These are phyloP conservation scores for Cercospora sp. DNA, from an alignment of 2,329 filamentous ascomycete genomes.

Conservation along the genomic window DNA sequence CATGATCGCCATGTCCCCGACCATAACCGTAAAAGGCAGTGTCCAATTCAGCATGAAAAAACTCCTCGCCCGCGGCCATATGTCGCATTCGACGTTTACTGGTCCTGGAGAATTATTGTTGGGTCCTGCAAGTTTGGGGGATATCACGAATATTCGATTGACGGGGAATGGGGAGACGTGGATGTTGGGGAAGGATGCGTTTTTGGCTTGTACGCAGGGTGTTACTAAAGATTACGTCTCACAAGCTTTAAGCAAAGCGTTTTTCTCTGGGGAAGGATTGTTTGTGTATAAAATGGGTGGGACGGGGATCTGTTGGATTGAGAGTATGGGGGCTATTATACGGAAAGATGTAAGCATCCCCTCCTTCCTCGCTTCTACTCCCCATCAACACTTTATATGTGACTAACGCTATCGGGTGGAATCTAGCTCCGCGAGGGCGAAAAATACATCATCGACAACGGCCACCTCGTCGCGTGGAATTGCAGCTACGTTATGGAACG, in stretches of 20 bases:
- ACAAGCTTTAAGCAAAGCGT: slow-evolving; percentile 82
- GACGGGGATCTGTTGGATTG: slow-evolving; percentile 80
- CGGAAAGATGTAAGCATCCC: slow-evolving; percentile 74
- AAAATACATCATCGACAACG: slow-evolving; percentile 74
- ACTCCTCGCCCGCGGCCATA: slow-evolving; percentile 76
- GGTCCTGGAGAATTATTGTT: slow-evolving; percentile 89
- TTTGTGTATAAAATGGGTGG: slow-evolving; percentile 88
- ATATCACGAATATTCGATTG: slow-evolving; percentile 78
- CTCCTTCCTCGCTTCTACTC: no score
- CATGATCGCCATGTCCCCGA: slow-evolving; percentile 94
- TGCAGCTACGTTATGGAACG: slow-evolving; percentile 90
- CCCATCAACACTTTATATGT: no score
- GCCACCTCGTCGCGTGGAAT: slow-evolving; percentile 83
- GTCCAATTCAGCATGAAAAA: slow-evolving; percentile 91
- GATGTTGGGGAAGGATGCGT: slow-evolving; percentile 84
- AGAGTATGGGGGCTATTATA: slow-evolving; percentile 92
- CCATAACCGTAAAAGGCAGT: slow-evolving; percentile 77
- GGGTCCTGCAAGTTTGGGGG: slow-evolving; percentile 76
- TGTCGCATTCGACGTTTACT: slow-evolving; percentile 76
- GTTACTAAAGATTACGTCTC: slow-evolving; percentile 79
- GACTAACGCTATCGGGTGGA: no score
- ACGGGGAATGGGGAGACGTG: slow-evolving; percentile 66
- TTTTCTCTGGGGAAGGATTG: slow-evolving; percentile 90
- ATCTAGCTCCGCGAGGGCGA: slow-evolving; percentile 65
- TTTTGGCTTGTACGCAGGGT: slow-evolving; percentile 82